These are phyloP conservation scores for Coemansia sp. DNA, from an alignment of 192 early-diverging fungal genomes.

Conservation along the genomic window DNA sequence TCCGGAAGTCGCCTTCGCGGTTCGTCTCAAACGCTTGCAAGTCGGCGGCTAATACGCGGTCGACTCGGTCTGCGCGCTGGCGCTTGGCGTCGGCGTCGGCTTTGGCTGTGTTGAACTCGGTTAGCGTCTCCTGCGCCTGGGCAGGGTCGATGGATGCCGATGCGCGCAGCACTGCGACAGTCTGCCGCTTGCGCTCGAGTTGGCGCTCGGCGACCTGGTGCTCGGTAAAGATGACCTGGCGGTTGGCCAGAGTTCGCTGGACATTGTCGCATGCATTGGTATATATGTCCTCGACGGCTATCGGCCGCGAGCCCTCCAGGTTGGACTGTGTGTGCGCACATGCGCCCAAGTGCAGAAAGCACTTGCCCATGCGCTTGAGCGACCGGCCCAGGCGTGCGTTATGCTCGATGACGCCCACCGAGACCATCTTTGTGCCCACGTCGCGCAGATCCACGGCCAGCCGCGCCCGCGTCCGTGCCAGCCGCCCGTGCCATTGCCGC, in stretches of 20 bases:
- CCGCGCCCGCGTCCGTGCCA: conserved; percentile 35
- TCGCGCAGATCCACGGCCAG: conserved; percentile 26
- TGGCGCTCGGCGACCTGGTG: conserved; percentile 45
- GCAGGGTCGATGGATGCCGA: conserved; percentile 40
- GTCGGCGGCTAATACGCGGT: conserved; percentile 39
- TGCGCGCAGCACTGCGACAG: conserved; percentile 43
- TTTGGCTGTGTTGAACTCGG: conserved; percentile 40
- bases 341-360: conserved; percentile 23
- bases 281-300: conserved; percentile 34
- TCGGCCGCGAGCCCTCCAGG: conserved; percentile 41
- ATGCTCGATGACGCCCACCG: conserved; percentile 35
- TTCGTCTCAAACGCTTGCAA: conserved; percentile 35
- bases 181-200: conserved; percentile 47
- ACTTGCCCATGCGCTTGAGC: conserved; percentile 45
- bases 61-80: conserved; percentile 37
- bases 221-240: conserved; percentile 47
- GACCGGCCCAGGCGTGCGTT: conserved; percentile 20
- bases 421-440: conserved; percentile 37
- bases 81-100: conserved; percentile 37
- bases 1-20: conserved; percentile 31
- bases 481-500: conserved; percentile 44
- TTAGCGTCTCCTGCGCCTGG: conserved; percentile 40
- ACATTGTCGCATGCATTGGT: conserved; percentile 30
- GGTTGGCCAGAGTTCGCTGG: conserved; percentile 36
- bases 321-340: conserved; percentile 39